Evolutionary conservation across 164 flowering plant species (phyloP), one percentile per base, ranked within the genome.

Genomic region (Aristolochia fimbriata): DNA sequence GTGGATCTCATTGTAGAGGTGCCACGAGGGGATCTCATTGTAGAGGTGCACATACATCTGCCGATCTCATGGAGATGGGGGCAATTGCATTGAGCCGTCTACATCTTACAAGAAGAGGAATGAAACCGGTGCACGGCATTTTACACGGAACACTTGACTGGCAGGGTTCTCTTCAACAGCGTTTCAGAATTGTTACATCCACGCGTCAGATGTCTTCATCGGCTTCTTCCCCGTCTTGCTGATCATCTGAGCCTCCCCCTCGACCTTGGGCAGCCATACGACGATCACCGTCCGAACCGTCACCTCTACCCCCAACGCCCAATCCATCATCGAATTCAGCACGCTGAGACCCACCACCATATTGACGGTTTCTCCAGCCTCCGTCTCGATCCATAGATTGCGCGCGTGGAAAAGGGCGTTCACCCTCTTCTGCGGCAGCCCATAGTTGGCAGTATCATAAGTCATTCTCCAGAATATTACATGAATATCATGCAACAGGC

Each of bases 361-460:
- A 58, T 47, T 61, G 65, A 60, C 27, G 66, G 8, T 57, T 63
- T 23, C 57, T 58, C 71, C 63, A 66, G 6, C 69, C 72, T 64
- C 68, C 70, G 58, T 69, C 77, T 66, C 66, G 55, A 59, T 76
- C 76, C 71, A 71, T 66, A 22, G 76, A 64, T 30, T 68, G 81
- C 30, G 71, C 78, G 62, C 58, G 80, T 23, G 75, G 64, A 43
- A 71, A 73, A 16, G 49, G 76, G 4, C 22, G 79, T 43, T 69
- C 77, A 24, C 80, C 76, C 43, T 71, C 80, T 62, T 69, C 84
- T 80, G 57, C 15, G 20, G 41, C 45, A 63, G 25, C 19, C 27
- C 55, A 23, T 15, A 21, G 9, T 3, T 43, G 22, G 2, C 17
- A 1, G 31, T 20, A 43, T 45, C 21, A 43, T 9, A 58, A 45